Conservation (phyloP, 345 rosid species). For the Murraya koenigii region DNA sequence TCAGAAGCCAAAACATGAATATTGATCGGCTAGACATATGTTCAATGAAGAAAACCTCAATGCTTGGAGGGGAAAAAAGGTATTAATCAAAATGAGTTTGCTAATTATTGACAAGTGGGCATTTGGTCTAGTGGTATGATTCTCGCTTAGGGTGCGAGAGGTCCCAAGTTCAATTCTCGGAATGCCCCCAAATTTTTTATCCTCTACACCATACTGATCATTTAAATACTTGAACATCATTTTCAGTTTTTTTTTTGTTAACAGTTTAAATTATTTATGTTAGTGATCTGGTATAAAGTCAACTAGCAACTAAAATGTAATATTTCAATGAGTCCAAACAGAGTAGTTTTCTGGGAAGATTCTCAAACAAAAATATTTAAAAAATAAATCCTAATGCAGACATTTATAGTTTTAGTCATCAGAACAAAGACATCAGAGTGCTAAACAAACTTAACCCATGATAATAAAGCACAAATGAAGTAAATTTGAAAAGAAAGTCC, state of each 20-base stretch:
- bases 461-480: neutral
- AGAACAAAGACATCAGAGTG: neutral
- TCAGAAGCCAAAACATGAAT: neutral
- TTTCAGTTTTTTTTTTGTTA: too few species aligned
- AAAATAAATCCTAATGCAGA: neutral
- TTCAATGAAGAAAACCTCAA: neutral
- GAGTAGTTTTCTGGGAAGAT: neutral
- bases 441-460: too few species aligned
- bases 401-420: too few species aligned
- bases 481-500: neutral
- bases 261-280: too few species aligned
- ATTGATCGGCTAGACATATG: neutral
- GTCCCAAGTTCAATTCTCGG: conserved; percentile 39
- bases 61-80: neutral
- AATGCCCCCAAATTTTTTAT: conserved; percentile 11
- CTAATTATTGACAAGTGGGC: conserved; percentile 31
- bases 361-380: neutral
- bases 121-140: conserved; percentile 89
- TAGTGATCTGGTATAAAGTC: neutral
- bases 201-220: neutral
- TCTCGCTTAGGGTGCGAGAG: conserved; percentile 88
- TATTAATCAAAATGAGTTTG: neutral
- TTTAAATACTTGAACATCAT: too few species aligned
- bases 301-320: neutral
- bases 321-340: neutral